phyloP scores from a whole-genome alignment of 2,329 filamentous ascomycete genomes.

The Trichoderma atrobrunneum region DNA sequence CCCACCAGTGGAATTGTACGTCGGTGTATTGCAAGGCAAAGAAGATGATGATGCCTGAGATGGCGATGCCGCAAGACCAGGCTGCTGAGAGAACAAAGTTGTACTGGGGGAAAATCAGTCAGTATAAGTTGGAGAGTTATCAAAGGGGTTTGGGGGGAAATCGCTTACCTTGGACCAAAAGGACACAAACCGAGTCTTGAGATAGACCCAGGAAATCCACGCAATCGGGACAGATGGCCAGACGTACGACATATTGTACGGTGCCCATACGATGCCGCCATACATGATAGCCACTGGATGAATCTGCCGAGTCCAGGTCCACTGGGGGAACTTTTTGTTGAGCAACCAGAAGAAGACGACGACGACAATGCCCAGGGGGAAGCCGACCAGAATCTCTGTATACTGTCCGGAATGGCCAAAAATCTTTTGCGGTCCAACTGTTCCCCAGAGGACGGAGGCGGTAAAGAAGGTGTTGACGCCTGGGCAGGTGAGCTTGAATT shows the following conservation, averaged over 20 bases:
- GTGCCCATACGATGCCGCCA: constrained; percentile 46
- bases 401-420: constrained; percentile 50
- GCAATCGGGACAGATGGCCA: constrained; percentile 53
- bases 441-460: constrained; percentile 54
- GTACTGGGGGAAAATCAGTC: constrained; percentile 36
- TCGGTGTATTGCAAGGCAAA: constrained; percentile 49
- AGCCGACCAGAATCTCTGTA: constrained; percentile 47
- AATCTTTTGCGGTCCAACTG: constrained; percentile 49
- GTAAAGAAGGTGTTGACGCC: constrained; percentile 56
- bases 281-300: constrained; percentile 49
- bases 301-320: constrained; percentile 42
- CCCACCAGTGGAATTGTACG: constrained; percentile 48
- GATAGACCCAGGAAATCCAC: constrained; percentile 51
- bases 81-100: constrained; percentile 53
- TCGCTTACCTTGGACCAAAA: constrained; percentile 50
- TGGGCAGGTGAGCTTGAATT: constrained; percentile 50
- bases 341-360: constrained; percentile 42
- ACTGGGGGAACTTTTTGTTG: constrained; percentile 41
- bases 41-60: constrained; percentile 52
- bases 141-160: accelerated
- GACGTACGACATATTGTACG: constrained; percentile 51
- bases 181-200: constrained; percentile 47
- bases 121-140: background rate
- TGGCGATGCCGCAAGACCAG: constrained; percentile 49
- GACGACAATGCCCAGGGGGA: constrained; percentile 47